These are phyloP conservation scores for Aegilops longissima DNA, from an alignment of 176 grass and related monocot genomes.

Conservation along the genomic window DNA sequence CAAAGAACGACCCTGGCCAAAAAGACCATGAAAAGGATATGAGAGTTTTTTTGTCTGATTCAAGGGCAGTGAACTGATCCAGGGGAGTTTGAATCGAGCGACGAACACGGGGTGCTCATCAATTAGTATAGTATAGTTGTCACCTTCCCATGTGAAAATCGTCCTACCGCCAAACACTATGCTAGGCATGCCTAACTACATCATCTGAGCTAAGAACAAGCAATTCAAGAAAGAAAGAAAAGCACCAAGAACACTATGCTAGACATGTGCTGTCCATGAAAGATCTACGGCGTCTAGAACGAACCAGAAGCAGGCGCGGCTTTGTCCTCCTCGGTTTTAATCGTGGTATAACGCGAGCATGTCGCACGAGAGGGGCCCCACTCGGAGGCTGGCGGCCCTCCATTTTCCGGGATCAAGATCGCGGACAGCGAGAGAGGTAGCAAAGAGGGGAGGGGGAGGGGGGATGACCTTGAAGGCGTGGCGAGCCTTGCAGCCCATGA, in stretches of 20 bases:
- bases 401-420: background rate
- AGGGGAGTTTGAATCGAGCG: background rate
- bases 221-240: background rate
- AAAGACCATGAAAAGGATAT: background rate
- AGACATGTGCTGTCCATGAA: background rate
- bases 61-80: background rate
- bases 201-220: background rate
- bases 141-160: slow-evolving; percentile 27
- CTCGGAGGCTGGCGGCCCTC: background rate
- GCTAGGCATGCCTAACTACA: slow-evolving; percentile 5
- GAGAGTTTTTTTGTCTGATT: background rate
- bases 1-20: background rate
- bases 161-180: background rate
- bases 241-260: background rate
- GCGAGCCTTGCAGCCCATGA: slow-evolving; percentile 95
- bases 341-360: background rate
- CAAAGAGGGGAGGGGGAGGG: background rate
- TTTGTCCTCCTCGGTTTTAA: background rate
- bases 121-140: background rate
- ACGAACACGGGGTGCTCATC: slow-evolving; percentile 16
- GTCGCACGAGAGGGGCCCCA: background rate
- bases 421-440: background rate
- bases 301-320: background rate
- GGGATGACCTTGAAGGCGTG: slow-evolving; percentile 84
- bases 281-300: background rate